Evolutionary conservation across 805 yeast species (phyloP).

Genomic region (Wickerhamomyces bovis): DNA sequence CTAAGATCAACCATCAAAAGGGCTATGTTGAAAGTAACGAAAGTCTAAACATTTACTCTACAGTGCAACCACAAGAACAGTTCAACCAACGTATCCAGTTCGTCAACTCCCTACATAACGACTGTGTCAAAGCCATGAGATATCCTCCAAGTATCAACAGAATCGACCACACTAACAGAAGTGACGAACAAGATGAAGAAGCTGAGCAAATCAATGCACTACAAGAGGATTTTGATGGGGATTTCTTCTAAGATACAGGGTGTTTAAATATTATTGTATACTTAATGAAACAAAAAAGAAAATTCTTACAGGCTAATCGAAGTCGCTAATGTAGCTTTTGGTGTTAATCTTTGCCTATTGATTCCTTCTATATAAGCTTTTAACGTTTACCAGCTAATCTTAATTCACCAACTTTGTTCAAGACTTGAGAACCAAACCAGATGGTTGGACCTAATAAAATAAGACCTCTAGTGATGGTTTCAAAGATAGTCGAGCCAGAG

Average conservation of each 20-base stretch:
- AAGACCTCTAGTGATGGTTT: constrained; percentile 14
- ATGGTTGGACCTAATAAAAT: constrained; percentile 21
- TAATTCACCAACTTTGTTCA: constrained; percentile 21
- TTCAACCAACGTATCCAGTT: constrained; percentile 92
- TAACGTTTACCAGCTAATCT: constrained; percentile 25
- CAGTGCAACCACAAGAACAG: constrained; percentile 77
- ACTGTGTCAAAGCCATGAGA: constrained; percentile 90
- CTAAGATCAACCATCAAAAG: constrained; percentile 80
- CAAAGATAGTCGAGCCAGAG: constrained; percentile 20
- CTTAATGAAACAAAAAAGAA: background rate
- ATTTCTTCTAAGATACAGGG: constrained; percentile 14
- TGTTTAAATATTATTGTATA: background rate
- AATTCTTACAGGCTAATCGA: background rate
- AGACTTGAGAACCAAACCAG: constrained; percentile 24
- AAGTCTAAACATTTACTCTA: constrained; percentile 77
- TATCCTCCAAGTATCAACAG: constrained; percentile 49
- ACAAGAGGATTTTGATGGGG: constrained; percentile 24
- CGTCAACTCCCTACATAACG: constrained; percentile 85
- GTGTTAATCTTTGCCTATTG: no score
- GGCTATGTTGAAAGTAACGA: constrained; percentile 92
- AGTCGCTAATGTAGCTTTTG: background rate
- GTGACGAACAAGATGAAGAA: constrained; percentile 19
- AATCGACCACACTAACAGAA: constrained; percentile 6
- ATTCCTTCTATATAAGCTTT: background rate
- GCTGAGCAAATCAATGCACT: constrained; percentile 21